Conservation (phyloP, 2,329 filamentous ascomycete species). For the Diaporthe velutina region DNA sequence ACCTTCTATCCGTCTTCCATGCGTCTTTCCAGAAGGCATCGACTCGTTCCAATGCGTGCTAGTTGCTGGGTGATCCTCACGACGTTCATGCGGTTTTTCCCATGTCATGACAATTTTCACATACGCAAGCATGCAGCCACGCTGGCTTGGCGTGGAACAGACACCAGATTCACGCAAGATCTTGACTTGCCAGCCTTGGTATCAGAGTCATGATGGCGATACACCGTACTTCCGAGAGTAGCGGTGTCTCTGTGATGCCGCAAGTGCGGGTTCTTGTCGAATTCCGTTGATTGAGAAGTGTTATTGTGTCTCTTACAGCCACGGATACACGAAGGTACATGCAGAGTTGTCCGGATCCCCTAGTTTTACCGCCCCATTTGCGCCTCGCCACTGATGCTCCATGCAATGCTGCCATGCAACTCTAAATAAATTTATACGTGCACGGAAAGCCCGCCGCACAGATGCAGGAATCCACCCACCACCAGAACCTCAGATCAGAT, state of each 20-base stretch:
- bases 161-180: neutral
- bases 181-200: conserved; percentile 12
- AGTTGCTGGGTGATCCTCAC: neutral
- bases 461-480: conserved; percentile 25
- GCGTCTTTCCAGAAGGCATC: conserved; percentile 31
- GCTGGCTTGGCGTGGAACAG: neutral
- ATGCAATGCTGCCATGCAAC: conserved; percentile 27
- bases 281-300: conserved; percentile 7
- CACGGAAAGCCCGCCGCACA: conserved; percentile 20
- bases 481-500: conserved; percentile 13
- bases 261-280: neutral
- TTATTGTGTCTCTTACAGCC: neutral
- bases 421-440: conserved; percentile 13
- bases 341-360: neutral
- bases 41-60: neutral
- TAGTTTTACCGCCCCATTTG: conserved; percentile 8
- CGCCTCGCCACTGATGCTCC: conserved; percentile 30
- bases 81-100: neutral
- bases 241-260: conserved; percentile 16
- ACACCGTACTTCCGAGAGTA: neutral
- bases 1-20: conserved; percentile 19
- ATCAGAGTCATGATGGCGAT: conserved; percentile 27
- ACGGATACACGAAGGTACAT: neutral
- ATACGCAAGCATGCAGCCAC: neutral
- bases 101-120: neutral